Evolutionary conservation across 2,329 filamentous ascomycete species (phyloP), one percentile per base, ranked within the genome.

Genomic region (Rachicladosporium sp.): DNA sequence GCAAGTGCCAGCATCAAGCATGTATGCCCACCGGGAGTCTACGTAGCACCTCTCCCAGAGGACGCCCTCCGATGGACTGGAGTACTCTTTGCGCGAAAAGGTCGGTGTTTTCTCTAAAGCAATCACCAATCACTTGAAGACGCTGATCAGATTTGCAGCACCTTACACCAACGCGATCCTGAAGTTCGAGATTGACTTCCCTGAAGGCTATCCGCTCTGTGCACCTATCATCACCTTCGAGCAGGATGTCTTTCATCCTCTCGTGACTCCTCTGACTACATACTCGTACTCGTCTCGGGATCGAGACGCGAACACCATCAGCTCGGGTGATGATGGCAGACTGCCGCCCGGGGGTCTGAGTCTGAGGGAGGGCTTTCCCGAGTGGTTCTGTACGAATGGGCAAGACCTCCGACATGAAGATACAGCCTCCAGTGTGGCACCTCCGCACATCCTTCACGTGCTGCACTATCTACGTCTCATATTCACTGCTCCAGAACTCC

Each of bases 171-270:
- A 83, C 43, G 84, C 87, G 35, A 75, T 95, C 51, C 73, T 96
- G 46, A 82, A 88, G 53, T 93, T 96, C 63, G 80, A 91, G 50
- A 82, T 96, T 48, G 80, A 80, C 15, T 96, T 96, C 53, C 84
- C 88, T 29, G 70, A 81, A 44, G 71, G 73, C 31, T 95, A 93
- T 58, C 89, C 89, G 9, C 65, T 71, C 37, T 65, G 84, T 12
- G 84, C 89, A 37, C 91, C 91, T 7, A 69, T 88, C 11, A 76
- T 98, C 48, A 89, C 81, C 40, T 94, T 98, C 61, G 75, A 78
- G 34, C 93, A 85, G 50, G 89, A 96, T 58, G 81, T 96, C 50
- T 98, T 96, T 60, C 89, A 98, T 59, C 89, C 89, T 11, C 71
- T 98, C 32, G 80, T 96, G 49, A 87, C 88, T 6, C 88, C 91